Base-by-base conservation (phyloP, 2,329 filamentous ascomycete species). In the Tolypocladium guangdongense region DNA sequence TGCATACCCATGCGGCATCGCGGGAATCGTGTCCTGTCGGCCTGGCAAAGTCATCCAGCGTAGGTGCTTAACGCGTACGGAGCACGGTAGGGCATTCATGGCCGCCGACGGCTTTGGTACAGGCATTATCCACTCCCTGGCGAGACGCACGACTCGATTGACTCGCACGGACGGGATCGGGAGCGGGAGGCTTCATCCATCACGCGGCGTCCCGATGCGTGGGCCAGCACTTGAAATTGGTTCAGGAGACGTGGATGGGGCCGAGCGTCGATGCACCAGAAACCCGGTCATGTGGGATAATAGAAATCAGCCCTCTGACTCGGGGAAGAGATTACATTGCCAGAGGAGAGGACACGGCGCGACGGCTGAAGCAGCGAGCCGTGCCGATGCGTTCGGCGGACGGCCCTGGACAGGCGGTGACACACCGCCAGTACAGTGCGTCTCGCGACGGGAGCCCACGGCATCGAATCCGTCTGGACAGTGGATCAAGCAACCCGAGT, bases 391-490 rank as follows among this genome's bases (percentile, higher is more conserved):
- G 39, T 37, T n/a, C 8, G 36, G 35, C 35, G 55, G 52, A 60
- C 60, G 55, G 58, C 57, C 18, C 24, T 24, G 11, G 46, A 51
- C 35, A 38, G 54, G 55, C 52, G 56, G 54, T 52, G 50, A 54
- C 43, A 27, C 47, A 48, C 59, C 47, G 55, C 57, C 52, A 52
- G 57, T 59, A 67, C 65, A 64, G 64, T 66, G 63, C 55, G 57
- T 43, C 22, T 18, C 36, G 35, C 49, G 22, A 46, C n/a, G 48
- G 45, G 38, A 30, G 30, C 11, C 33, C 36, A 36, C 24, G 22
- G 35, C 48, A 38, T 38, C 30, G 22, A 18, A 37, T 5, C 22
- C 20, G 33, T 49, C 33, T 49, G 47, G 47, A 33, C n/a, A n/a
- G n/a, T n/a, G n/a, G n/a, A n/a, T n/a, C n/a, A n/a, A n/a, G n/a